phyloP scores from a whole-genome alignment of 2,329 filamentous ascomycete species.

The Trichoderma atrobrunneum region DNA sequence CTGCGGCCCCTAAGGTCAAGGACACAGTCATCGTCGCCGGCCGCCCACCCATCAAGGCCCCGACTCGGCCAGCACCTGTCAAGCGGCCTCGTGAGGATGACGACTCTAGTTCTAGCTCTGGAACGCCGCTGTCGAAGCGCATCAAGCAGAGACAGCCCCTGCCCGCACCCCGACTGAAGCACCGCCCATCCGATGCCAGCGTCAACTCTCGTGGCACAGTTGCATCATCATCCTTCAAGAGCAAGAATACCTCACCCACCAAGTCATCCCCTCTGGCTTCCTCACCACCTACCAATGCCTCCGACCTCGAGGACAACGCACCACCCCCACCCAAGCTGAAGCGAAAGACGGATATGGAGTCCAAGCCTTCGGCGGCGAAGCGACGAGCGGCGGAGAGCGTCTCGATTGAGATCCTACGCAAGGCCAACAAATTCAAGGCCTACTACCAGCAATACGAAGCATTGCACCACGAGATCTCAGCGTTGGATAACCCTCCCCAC shows the following conservation, averaged over 20 bases:
- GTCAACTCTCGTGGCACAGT: slow-evolving; percentile 38
- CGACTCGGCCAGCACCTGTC: slow-evolving; percentile 34
- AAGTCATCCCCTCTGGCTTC: slow-evolving; percentile 66
- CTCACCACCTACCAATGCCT: slow-evolving; percentile 63
- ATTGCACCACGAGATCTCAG: slow-evolving; percentile 54
- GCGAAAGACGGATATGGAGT: slow-evolving; percentile 38
- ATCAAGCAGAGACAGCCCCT: slow-evolving; percentile 48
- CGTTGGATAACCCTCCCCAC: slow-evolving; percentile 48
- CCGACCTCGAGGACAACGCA: slow-evolving; percentile 52
- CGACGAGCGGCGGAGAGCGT: slow-evolving; percentile 32
- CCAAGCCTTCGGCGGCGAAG: slow-evolving; percentile 29
- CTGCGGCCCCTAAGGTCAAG: slow-evolving; percentile 31
- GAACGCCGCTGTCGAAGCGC: slow-evolving; percentile 57
- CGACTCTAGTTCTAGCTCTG: slow-evolving; percentile 59
- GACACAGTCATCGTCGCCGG: slow-evolving; percentile 34
- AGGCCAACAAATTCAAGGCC: slow-evolving; percentile 54
- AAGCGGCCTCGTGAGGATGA: slow-evolving; percentile 54
- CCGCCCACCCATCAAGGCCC: slow-evolving; percentile 34
- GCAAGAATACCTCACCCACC: slow-evolving; percentile 55
- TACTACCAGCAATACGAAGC: slow-evolving; percentile 56
- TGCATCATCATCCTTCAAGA: slow-evolving; percentile 43
- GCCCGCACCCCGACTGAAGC: slow-evolving; percentile 36
- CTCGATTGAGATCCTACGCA: slow-evolving; percentile 45
- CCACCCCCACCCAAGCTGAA: slow-evolving; percentile 45
- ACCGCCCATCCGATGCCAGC: slow-evolving; percentile 48